Percentiles rank a stretch among this genome's conserved stretches.
These are phyloP conservation scores for Pseudogymnoascus sp. DNA, from an alignment of 2,329 filamentous ascomycete genomes.

Conservation along the genomic window DNA sequence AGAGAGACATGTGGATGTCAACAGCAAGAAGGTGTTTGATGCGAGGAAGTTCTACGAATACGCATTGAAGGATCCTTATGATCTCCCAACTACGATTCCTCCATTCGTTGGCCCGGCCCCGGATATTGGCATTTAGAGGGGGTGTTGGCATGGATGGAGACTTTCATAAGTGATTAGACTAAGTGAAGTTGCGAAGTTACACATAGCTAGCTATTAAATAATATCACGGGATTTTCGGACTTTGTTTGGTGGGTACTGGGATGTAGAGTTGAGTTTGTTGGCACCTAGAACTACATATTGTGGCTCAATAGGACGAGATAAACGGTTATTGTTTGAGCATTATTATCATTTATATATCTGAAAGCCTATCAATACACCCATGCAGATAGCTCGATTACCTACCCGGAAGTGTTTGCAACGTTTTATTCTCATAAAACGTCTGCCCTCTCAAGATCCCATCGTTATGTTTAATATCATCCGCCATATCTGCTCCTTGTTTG, in stretches of 20 bases:
- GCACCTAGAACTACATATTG: neutral
- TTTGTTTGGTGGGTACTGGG: neutral
- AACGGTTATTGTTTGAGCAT: neutral
- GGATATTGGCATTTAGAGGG: slow-evolving; percentile 15
- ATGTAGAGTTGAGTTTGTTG: neutral
- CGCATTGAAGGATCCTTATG: slow-evolving; percentile 20
- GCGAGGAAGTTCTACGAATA: slow-evolving; percentile 22
- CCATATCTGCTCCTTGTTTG: neutral
- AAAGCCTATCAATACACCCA: neutral
- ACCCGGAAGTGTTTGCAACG: neutral
- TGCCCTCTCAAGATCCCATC: neutral
- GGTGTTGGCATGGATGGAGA: neutral
- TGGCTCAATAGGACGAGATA: neutral
- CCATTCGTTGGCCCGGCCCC: slow-evolving; percentile 16
- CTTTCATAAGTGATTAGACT: neutral
- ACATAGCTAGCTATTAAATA: neutral
- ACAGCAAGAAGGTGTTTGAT: slow-evolving; percentile 22
- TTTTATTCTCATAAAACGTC: neutral
- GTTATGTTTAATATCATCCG: neutral
- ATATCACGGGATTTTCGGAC: neutral
- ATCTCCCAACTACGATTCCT: slow-evolving; percentile 20
- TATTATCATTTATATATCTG: neutral
- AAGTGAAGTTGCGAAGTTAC: neutral
- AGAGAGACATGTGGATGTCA: slow-evolving; percentile 15
- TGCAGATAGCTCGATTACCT: neutral